Base-by-base conservation (phyloP, 208 protist species). In the Angomonas ambiguus region DNA sequence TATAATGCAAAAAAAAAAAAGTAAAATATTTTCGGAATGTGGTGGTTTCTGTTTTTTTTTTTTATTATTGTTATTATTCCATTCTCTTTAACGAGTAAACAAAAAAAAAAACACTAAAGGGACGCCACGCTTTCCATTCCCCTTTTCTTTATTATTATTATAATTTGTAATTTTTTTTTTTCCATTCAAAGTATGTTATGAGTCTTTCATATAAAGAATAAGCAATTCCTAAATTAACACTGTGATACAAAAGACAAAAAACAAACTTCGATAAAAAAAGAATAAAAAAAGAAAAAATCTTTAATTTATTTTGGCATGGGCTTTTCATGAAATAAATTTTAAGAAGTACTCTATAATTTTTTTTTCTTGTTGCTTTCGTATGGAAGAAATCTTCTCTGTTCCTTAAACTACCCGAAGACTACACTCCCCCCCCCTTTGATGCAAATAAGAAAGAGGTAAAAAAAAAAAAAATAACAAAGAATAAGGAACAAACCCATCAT, bases 131-230 rank as follows among this genome's bases (percentile, higher is more conserved):
- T 22, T 25, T 25, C 5, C 51, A 11, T 62, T 34, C 41, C 41
- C 20, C 24, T 62, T 62, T 62, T 24, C 41, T 8, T 32, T 62
- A 20, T 8, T 62, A 24, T 62, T 62, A 11, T 62, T 62, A 11
- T 62, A n/a, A n/a, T 41, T 62, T 41, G 20, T 22, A 33, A 13
- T 64, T 33, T 61, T 34, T 61, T 61, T 61, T 61, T 34, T 32
- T 61, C 6, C 41, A 42, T 11, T 5, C 5, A 33, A 33, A 33
- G 18, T 8, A 61, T 16, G 5, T 4, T 33, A 16, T 61, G 6
- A 10, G 6, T 61, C 41, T 61, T 61, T 34, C 13, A 11, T n/a
- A n/a, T n/a, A n/a, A n/a, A n/a, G n/a, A n/a, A n/a, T n/a, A n/a
- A n/a, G n/a, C n/a, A n/a, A n/a, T n/a, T n/a, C n/a, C n/a, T n/a